phyloP scores from a whole-genome alignment of 176 grass and related monocot species.

The Aegilops sharonensis region DNA sequence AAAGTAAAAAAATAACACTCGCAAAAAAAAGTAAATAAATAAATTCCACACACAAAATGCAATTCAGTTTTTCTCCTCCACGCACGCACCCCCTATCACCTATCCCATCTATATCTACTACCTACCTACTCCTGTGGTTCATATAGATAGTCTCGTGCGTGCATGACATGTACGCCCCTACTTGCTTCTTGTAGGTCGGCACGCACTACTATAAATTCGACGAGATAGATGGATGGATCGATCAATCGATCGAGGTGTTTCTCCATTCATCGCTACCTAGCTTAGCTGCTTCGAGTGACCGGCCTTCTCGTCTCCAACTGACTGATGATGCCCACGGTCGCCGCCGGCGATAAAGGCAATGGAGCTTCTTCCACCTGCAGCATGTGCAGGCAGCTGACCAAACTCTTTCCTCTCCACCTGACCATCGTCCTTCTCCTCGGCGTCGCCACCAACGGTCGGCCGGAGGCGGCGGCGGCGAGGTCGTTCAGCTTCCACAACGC shows the following conservation, averaged over 20 bases:
- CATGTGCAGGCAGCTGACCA: background rate
- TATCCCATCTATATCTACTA: too few relatives aligned
- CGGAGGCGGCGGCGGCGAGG: constrained; percentile 30
- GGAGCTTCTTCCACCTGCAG: background rate
- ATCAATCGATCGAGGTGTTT: background rate
- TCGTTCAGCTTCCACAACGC: constrained; percentile 53
- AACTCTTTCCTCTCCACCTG: background rate
- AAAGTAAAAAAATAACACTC: background rate
- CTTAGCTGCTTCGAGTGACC: background rate
- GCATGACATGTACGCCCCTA: too few relatives aligned
- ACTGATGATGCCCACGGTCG: too few relatives aligned
- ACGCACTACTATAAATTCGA: too few relatives aligned
- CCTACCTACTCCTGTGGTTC: too few relatives aligned
- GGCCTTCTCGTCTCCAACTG: background rate
- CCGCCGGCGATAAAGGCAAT: background rate
- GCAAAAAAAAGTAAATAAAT: too few relatives aligned
- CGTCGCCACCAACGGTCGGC: background rate
- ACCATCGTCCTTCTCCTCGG: background rate
- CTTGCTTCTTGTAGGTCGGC: too few relatives aligned
- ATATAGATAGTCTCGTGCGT: too few relatives aligned
- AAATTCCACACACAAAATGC: background rate
- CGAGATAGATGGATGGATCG: background rate
- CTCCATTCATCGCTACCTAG: background rate
- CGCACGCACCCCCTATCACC: too few relatives aligned
- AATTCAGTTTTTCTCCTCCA: too few relatives aligned